Evolutionary conservation across 1,284 basidiomycete species (phyloP).

Genomic region (Sutorius eximius): DNA sequence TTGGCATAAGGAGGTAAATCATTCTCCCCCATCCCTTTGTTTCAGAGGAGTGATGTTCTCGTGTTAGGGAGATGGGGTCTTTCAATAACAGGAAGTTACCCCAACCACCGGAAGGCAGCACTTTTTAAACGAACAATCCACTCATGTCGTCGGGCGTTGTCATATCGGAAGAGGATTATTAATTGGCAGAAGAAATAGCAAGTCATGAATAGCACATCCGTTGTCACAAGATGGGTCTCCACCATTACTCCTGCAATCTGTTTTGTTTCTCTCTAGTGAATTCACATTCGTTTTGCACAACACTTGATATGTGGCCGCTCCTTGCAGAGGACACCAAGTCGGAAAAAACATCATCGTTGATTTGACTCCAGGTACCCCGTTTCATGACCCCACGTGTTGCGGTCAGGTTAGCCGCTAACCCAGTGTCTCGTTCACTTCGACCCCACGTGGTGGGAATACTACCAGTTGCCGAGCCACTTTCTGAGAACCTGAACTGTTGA

Average conservation of each 20-base stretch:
- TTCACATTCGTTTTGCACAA: constrained; percentile 11
- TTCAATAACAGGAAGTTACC: constrained; percentile 91
- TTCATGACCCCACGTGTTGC: neutral
- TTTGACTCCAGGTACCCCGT: neutral
- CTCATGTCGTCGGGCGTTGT: neutral
- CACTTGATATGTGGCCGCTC: neutral
- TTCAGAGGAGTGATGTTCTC: constrained; percentile 1
- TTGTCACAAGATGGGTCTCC: constrained; percentile 14
- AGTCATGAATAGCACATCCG: constrained; percentile 9
- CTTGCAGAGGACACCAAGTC: neutral
- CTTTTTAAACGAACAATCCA: constrained; percentile 44
- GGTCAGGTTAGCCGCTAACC: neutral
- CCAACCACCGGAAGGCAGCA: constrained; percentile 89
- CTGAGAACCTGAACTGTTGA: neutral
- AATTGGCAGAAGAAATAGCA: constrained; percentile 15
- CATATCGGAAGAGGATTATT: constrained; percentile 7
- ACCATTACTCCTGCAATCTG: constrained; percentile 23
- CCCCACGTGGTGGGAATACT: neutral
- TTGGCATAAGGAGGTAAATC: constrained; percentile 81
- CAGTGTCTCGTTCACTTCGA: neutral
- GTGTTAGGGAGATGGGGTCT: constrained; percentile 87
- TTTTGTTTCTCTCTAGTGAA: constrained; percentile 19
- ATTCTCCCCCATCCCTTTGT: neutral
- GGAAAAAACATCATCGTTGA: neutral
- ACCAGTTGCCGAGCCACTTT: neutral